These are phyloP conservation scores for Adansonia madagascariensis DNA, from an alignment of 441 rosid species.

Conservation along the genomic window DNA sequence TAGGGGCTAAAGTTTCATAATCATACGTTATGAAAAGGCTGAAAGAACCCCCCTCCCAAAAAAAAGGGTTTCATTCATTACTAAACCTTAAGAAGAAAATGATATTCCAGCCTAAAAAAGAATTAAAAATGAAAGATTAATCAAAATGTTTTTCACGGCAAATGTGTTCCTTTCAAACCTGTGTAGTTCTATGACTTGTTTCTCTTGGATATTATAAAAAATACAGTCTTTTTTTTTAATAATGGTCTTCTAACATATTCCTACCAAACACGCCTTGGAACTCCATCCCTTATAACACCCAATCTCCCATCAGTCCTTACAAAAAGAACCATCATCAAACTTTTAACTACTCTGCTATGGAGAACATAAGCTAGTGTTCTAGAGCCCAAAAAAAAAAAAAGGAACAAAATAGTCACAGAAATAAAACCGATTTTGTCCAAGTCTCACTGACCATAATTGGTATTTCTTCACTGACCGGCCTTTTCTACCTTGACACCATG, in stretches of 20 bases:
- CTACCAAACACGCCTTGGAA: background rate
- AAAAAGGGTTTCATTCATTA: too few species aligned
- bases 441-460: background rate
- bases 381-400: background rate
- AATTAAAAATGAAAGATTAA: background rate
- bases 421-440: background rate
- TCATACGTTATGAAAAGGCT: too few species aligned
- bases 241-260: background rate
- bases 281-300: background rate
- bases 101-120: background rate
- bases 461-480: background rate
- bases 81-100: background rate
- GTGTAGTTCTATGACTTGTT: background rate
- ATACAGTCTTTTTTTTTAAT: background rate
- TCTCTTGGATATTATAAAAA: constrained; percentile 13
- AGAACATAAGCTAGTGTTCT: background rate
- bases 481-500: constrained; percentile 15
- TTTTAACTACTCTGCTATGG: background rate
- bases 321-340: background rate
- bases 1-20: too few species aligned
- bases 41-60: too few species aligned
- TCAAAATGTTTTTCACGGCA: background rate
- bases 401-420: background rate
- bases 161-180: background rate
- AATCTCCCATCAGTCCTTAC: background rate